Percentiles rank a stretch among this genome's conserved stretches.
phyloP scores from a whole-genome alignment of 805 yeast genomes.

The Spathaspora hagerdaliae region DNA sequence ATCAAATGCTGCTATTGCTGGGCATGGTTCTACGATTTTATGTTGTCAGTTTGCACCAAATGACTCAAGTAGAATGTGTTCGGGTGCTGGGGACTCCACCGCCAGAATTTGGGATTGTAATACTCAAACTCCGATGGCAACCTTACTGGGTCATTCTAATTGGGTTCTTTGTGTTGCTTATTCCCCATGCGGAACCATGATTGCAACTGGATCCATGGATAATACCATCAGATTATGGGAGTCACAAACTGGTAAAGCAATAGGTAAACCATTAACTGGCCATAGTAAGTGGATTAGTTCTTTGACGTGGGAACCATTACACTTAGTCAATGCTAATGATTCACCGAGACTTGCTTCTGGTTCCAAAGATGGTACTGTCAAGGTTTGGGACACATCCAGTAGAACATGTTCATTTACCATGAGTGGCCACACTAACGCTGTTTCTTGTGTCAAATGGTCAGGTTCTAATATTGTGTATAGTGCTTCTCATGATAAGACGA shows the following conservation, averaged over 20 bases:
- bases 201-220: conserved; percentile 97
- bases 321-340: conserved; percentile 63
- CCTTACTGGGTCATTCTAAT: conserved; percentile 79
- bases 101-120: conserved; percentile 97
- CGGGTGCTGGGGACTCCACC: conserved; percentile 95
- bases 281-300: conserved; percentile 89
- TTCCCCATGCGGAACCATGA: conserved; percentile 85
- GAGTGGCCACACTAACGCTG: conserved; percentile 85
- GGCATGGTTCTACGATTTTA: conserved; percentile 91
- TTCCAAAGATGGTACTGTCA: conserved; percentile 87
- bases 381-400: conserved; percentile 81
- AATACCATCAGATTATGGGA: conserved; percentile 87
- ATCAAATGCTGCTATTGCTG: conserved; percentile 87
- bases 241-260: conserved; percentile 61
- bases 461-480: conserved; percentile 82
- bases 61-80: conserved; percentile 77
- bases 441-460: conserved; percentile 97
- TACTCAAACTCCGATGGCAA: conserved; percentile 84
- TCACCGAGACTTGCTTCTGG: conserved; percentile 75
- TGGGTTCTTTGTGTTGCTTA: conserved; percentile 93
- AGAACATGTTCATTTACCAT: conserved; percentile 65
- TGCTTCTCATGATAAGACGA: conserved; percentile 91
- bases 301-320: conserved; percentile 91
- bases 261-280: conserved; percentile 74
- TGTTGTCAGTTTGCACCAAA: conserved; percentile 93